Conservation (phyloP, 2,329 filamentous ascomycete genomes). For the Stemphylium lycopersici region DNA sequence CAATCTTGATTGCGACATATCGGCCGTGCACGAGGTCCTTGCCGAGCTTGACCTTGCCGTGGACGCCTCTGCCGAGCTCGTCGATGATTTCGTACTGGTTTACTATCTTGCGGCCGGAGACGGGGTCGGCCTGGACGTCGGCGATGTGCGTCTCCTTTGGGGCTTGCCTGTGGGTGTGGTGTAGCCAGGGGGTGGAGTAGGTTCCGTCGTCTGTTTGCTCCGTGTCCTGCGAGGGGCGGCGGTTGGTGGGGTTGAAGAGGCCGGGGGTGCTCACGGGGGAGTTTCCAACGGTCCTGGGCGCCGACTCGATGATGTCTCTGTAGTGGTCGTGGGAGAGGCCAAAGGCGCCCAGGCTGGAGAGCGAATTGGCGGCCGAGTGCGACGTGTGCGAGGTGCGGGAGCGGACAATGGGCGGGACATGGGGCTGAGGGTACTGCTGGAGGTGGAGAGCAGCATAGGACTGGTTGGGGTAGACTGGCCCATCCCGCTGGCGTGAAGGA, state of each 20-base stretch:
- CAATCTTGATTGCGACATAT: conserved; percentile 97
- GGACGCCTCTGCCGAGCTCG: conserved; percentile 92
- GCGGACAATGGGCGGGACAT: conserved; percentile 48
- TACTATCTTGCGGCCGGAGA: conserved; percentile 93
- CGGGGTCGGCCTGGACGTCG: conserved; percentile 84
- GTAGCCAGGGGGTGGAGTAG: conserved; percentile 58
- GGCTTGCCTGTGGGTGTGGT: conserved; percentile 56
- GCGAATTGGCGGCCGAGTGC: conserved; percentile 47
- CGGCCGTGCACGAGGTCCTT: conserved; percentile 76
- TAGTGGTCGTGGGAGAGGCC: conserved; percentile 43
- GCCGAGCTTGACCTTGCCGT: conserved; percentile 96
- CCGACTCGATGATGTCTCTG: conserved; percentile 46
- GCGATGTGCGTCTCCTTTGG: conserved; percentile 79
- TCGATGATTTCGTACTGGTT: conserved; percentile 98
- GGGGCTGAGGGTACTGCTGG: conserved; percentile 51
- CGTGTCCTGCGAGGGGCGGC: conserved; percentile 35
- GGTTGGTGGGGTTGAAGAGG: conserved; percentile 51
- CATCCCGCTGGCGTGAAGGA: conserved; percentile 34
- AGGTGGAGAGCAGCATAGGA: conserved; percentile 56
- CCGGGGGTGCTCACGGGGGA: conserved; percentile 56
- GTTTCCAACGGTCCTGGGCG: conserved; percentile 52
- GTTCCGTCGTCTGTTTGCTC: conserved; percentile 46
- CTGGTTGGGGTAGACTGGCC: conserved; percentile 56
- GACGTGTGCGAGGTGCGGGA: conserved; percentile 52
- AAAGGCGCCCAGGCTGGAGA: conserved; percentile 51